phyloP scores from a whole-genome alignment of 1,284 basidiomycete species.

The Neolentinus lepideus region DNA sequence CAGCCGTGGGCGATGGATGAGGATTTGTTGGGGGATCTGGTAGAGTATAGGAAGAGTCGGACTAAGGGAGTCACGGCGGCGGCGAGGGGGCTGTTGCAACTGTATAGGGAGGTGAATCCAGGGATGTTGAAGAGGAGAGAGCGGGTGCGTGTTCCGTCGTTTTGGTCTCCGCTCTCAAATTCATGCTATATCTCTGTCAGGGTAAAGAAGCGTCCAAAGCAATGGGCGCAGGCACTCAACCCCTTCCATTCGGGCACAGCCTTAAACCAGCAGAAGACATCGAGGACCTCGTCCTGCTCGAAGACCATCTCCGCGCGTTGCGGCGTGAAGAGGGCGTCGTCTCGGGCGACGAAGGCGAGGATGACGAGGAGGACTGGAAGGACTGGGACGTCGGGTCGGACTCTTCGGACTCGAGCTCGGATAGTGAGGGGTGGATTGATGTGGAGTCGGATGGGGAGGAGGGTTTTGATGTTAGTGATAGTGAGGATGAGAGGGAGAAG shows the following conservation, averaged over 20 bases:
- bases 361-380: constrained; percentile 78
- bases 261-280: constrained; percentile 78
- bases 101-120: constrained; percentile 97
- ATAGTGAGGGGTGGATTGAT: constrained; percentile 78
- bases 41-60: constrained; percentile 92
- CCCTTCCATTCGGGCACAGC: constrained; percentile 77
- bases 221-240: constrained; percentile 51
- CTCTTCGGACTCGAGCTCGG: constrained; percentile 54
- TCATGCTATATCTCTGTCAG: constrained; percentile 27
- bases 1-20: constrained; percentile 98
- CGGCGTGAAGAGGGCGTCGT: constrained; percentile 59
- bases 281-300: constrained; percentile 84
- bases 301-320: constrained; percentile 74
- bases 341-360: constrained; percentile 39
- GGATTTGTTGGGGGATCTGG: constrained; percentile 85
- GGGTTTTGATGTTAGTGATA: constrained; percentile 77
- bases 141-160: constrained; percentile 40
- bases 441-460: constrained; percentile 72
- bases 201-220: constrained; percentile 84
- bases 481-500: constrained; percentile 66
- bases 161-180: background rate
- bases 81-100: constrained; percentile 79
- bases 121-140: constrained; percentile 87
- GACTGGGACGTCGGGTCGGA: constrained; percentile 88
- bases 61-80: constrained; percentile 93